These are phyloP conservation scores for Cercospora nicotianae DNA, from an alignment of 2,329 filamentous ascomycete genomes.

Conservation along the genomic window DNA sequence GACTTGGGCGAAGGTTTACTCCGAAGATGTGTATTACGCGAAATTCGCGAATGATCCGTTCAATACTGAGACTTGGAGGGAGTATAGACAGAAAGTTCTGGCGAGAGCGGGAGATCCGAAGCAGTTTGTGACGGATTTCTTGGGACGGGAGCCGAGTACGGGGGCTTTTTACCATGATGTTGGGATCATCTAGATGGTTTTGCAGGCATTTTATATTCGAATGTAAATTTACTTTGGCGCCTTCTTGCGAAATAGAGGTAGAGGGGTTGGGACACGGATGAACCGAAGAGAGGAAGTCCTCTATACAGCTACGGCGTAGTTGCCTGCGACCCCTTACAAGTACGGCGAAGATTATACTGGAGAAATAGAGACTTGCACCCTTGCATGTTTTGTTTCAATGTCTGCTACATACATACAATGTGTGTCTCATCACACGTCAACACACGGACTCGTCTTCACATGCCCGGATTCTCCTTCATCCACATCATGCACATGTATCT, in stretches of 20 bases:
- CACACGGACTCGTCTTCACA: not conserved
- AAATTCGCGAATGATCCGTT: not conserved
- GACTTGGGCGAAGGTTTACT: not conserved
- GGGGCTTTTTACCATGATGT: not conserved
- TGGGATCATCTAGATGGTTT: not conserved
- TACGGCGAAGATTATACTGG: not conserved
- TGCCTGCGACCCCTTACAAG: not conserved
- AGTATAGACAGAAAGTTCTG: not conserved
- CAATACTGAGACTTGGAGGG: not conserved
- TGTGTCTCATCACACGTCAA: not conserved
- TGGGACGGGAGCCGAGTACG: not conserved
- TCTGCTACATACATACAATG: not conserved
- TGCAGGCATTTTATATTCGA: not conserved
- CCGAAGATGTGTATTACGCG: not conserved
- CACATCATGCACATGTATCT: not conserved
- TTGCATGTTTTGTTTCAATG: not conserved
- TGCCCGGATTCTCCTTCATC: not conserved
- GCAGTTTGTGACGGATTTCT: not conserved
- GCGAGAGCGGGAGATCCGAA: not conserved
- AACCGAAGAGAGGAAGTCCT: not conserved
- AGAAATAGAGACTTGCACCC: not conserved
- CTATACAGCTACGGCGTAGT: not conserved
- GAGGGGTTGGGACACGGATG: not conserved
- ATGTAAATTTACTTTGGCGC: not conserved
- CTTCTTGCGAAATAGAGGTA: not conserved